Evolutionary conservation across 345 rosid species (phyloP).

Genomic region (Ceriops tagal): DNA sequence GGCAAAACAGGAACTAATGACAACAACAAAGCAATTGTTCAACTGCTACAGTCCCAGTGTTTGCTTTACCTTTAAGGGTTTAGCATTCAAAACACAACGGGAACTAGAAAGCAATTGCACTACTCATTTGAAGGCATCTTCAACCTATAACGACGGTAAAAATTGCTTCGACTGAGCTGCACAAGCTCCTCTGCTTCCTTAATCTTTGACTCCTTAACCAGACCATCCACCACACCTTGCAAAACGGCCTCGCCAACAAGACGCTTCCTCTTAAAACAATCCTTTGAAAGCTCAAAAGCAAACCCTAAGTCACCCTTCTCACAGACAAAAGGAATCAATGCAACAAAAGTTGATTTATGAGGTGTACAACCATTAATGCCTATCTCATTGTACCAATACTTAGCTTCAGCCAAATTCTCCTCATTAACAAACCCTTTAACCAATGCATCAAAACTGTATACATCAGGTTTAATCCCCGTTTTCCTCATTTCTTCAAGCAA

Average conservation of each 20-base stretch:
- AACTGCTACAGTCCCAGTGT: too few relatives aligned
- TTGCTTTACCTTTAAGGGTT: too few relatives aligned
- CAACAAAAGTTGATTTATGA: slow-evolving; percentile 31
- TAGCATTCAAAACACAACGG: not conserved
- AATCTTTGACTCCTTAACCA: slow-evolving; percentile 42
- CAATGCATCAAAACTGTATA: slow-evolving; percentile 52
- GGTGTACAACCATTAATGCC: slow-evolving; percentile 31
- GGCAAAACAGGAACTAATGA: too few relatives aligned
- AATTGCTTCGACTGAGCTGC: slow-evolving; percentile 44
- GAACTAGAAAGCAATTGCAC: not conserved
- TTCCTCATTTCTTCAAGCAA: slow-evolving; percentile 40
- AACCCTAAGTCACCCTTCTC: slow-evolving; percentile 50
- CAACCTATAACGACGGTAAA: slow-evolving; percentile 29
- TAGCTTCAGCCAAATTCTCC: slow-evolving; percentile 46
- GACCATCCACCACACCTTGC: slow-evolving; percentile 50
- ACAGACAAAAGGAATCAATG: slow-evolving; percentile 42
- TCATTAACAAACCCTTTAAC: slow-evolving; percentile 45
- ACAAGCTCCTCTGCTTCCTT: slow-evolving; percentile 58
- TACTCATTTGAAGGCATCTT: slow-evolving; percentile 24
- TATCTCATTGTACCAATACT: slow-evolving; percentile 49
- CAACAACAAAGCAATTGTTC: too few relatives aligned
- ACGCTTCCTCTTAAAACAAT: slow-evolving; percentile 25
- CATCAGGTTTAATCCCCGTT: slow-evolving; percentile 42
- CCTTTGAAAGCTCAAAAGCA: slow-evolving; percentile 49
- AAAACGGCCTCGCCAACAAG: slow-evolving; percentile 32